These are phyloP conservation scores for Diddensiella santjacobensis DNA, from an alignment of 805 yeast species.

Conservation along the genomic window DNA sequence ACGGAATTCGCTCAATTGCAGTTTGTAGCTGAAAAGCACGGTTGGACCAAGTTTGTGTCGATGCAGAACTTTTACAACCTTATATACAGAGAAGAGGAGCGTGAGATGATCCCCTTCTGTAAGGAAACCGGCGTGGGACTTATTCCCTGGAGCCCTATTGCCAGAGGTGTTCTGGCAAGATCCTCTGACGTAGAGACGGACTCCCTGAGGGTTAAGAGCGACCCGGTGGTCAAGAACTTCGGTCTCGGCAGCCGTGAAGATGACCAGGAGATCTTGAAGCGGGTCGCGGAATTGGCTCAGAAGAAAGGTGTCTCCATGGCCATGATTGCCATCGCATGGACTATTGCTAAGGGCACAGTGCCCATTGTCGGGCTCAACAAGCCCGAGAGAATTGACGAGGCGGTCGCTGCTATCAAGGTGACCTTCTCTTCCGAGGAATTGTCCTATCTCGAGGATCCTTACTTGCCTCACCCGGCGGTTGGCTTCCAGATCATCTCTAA, in stretches of 20 bases:
- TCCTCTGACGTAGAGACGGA: constrained; percentile 33
- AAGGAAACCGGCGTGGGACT: constrained; percentile 51
- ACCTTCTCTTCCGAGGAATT: constrained; percentile 35
- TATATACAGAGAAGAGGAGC: constrained; percentile 60
- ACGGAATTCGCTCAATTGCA: constrained; percentile 51
- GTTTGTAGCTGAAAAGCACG: constrained; percentile 50
- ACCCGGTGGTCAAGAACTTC: neutral
- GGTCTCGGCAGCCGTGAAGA: neutral
- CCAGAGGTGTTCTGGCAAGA: constrained; percentile 52
- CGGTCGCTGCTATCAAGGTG: constrained; percentile 38
- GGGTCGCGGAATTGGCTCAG: constrained; percentile 55
- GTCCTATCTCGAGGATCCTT: constrained; percentile 32
- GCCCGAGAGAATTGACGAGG: constrained; percentile 49
- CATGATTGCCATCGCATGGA: constrained; percentile 51
- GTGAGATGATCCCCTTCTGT: constrained; percentile 59
- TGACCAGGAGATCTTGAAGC: constrained; percentile 35
- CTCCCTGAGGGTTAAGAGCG: neutral
- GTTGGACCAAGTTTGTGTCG: constrained; percentile 56
- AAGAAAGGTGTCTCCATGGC: constrained; percentile 50
- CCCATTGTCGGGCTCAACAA: constrained; percentile 56
- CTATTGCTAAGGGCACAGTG: constrained; percentile 43
- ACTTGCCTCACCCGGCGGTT: constrained; percentile 25
- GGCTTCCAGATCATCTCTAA: too few relatives aligned
- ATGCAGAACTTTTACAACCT: constrained; percentile 60
- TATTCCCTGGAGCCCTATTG: constrained; percentile 60